A percentile compares a stretch with the other conserved stretches of the same genome.
These are phyloP conservation scores for Areca catechu DNA, from an alignment of 176 grass and related monocot genomes.

Conservation along the genomic window DNA sequence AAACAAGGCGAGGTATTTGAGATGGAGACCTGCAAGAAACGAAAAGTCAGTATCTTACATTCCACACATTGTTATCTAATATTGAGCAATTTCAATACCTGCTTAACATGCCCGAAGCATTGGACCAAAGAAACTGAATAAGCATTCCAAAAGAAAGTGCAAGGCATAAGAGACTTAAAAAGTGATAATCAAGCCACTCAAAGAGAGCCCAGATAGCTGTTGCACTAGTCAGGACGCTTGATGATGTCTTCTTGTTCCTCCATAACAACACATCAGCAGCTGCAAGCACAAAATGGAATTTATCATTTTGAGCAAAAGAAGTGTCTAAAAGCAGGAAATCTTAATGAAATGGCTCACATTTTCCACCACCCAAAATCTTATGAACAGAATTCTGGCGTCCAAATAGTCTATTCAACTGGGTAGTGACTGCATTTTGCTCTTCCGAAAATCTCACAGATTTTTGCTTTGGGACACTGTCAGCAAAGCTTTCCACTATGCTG, in stretches of 20 bases:
- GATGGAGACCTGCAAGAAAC: conserved; percentile 32
- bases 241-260: conserved; percentile 94
- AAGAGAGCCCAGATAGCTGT: conserved; percentile 80
- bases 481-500: conserved; percentile 52
- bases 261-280: conserved; percentile 90
- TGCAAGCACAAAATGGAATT: conserved; percentile 28
- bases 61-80: conserved; percentile 1
- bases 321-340: neutral
- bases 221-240: conserved; percentile 51
- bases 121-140: conserved; percentile 65
- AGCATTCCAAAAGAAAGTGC: conserved; percentile 64
- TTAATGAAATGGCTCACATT: conserved; percentile 31
- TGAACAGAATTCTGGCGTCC: conserved; percentile 43
- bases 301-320: neutral
- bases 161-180: conserved; percentile 63
- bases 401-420: conserved; percentile 41
- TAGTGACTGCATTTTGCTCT: conserved; percentile 27
- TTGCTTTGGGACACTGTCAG: conserved; percentile 44
- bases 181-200: conserved; percentile 89
- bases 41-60: conserved; percentile 10
- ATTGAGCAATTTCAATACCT: conserved; percentile 20
- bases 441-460: conserved; percentile 42
- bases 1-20: conserved; percentile 50
- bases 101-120: conserved; percentile 39
- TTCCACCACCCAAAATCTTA: conserved; percentile 64